Evolutionary conservation across 257 asterid species (phyloP), one percentile per base, ranked within the genome.

Genomic region (Solanum corneliomulleri): DNA sequence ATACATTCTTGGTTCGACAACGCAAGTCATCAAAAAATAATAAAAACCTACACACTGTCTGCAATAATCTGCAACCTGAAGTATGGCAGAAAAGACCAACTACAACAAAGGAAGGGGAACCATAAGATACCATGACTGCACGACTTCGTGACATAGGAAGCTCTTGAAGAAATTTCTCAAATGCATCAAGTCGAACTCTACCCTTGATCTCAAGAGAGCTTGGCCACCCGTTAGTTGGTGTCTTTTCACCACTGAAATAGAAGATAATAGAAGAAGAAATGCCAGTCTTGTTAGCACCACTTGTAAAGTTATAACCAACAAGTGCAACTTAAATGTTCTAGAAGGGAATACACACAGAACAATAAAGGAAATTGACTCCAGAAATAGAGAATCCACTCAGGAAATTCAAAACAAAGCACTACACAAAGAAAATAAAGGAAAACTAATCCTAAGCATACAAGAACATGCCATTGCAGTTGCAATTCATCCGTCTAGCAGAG

Each of bases 71-170:
- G 89, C 88, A 88, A 88, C 88, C 92, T 89, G 87, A 86, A 87
- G 87, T 81, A 90, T 88, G 66, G 91, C 39, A 86, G 84, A 31
- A 37, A 89, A 86, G 87, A 87, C 80, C 88, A 80, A 77, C 82
- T 87, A 92, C 91, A 87, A 90, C 91, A 92, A 87, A 91, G 91
- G 92, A 93, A 88, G 88, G 87, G 20, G 89, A 93, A 94, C 93
- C 96, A 94, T 92, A 89, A 92, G 89, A 93, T 97, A 97, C 99
- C 99, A 97, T 97, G 94, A 97, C 99, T 90, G 99, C 98, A 92
- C 99, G 99, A 29, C 98, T 94, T 85, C 99, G 97, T 71, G 99
- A 97, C 94, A 91, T 93, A 1, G 98, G 99, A 89, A 97, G 99
- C 85, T 94, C 98, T 91, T 93, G 95, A 80, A 97, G 89, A 89